These are phyloP conservation scores for Prunella vulgaris DNA, from an alignment of 257 asterid species.

Conservation along the genomic window DNA sequence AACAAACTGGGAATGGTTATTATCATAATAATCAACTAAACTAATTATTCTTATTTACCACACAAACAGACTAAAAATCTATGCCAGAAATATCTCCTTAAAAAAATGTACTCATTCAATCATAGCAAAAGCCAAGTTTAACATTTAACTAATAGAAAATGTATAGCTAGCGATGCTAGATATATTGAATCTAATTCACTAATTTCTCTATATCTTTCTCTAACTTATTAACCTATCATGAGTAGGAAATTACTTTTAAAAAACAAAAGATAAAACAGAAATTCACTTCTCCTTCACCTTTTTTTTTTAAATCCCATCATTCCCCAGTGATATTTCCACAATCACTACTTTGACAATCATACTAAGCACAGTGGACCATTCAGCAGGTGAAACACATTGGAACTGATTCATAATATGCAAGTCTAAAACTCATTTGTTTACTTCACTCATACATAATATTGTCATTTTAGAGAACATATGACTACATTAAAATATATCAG, in stretches of 20 bases:
- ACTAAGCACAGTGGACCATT: background rate
- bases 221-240: background rate
- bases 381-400: background rate
- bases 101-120: background rate
- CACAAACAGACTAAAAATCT: background rate
- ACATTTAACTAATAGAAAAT: background rate
- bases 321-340: background rate
- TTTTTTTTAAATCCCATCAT: background rate
- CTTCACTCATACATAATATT: background rate
- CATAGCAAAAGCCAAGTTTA: background rate
- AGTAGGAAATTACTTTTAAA: background rate
- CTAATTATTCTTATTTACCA: background rate
- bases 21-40: background rate
- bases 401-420: background rate
- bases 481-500: slow-evolving; percentile 1
- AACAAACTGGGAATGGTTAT: background rate
- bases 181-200: background rate
- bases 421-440: background rate
- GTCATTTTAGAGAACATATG: background rate
- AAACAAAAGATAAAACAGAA: background rate
- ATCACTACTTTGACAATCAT: background rate
- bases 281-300: background rate
- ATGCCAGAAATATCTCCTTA: background rate
- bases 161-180: background rate
- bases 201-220: background rate